Base-by-base conservation (phyloP, 164 flowering plant genomes). In the Magnolia officinalis region DNA sequence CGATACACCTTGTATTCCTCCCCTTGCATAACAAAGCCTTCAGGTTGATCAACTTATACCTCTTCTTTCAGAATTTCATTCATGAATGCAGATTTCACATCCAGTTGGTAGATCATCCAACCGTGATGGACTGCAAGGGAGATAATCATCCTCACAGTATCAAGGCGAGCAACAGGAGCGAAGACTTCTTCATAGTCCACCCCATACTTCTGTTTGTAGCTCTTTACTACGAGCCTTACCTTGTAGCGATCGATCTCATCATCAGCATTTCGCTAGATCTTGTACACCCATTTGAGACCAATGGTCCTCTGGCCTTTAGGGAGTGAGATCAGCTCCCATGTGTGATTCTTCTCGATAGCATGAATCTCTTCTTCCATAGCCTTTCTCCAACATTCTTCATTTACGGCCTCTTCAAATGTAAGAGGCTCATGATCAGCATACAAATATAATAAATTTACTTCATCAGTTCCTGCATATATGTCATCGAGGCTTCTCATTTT, bases 361-460 rank as follows among this genome's bases (percentile, higher is more conserved):
- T 37, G 52, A n/a, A 75, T 79, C 72, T 75, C 81, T 65, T 24
- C 58, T 19, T 75, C 63, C 78, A 79, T 79, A 23, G 74, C 75
- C 37, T 24, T 19, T 66, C 81, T 79, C 78, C 72, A 74, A 16
- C 71, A 71, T 21, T n/a, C 71, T 26, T 49, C 51, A 29, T 75
- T 74, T 29, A 71, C 31, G 13, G 75, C 78, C 8, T 72, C 75
- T 68, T 75, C 75, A 75, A 75, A 78, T 2, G 3, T 21, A 3
- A 67, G 45, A 18, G 72, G 55, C 11, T 70, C 55, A 1, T 63
- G 8, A 63, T 63, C 67, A 1, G 8, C 20, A 63, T 16, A 18
- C 2, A 20, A 26, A 7, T 1, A 16, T 1, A 63, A 20, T 1
- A 31, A 4, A 31, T 31, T 31, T 2, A 31, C 37, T 3, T 31